These are phyloP conservation scores for Sclerotinia borealis DNA, from an alignment of 2,329 filamentous ascomycete genomes.

Conservation along the genomic window DNA sequence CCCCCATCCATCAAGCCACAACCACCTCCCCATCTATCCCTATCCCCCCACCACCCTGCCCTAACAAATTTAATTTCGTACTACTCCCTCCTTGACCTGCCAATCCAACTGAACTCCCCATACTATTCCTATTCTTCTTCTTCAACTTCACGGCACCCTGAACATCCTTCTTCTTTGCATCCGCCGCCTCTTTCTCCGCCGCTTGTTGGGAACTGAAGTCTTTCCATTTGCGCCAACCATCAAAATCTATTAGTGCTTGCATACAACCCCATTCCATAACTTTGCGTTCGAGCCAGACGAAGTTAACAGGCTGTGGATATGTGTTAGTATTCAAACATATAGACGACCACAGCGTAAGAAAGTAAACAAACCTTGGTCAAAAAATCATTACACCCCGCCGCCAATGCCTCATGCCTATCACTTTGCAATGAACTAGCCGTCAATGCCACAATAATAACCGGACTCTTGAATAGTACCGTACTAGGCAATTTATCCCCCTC, in stretches of 20 bases:
- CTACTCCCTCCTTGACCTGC: not conserved
- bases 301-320: constrained; percentile 76
- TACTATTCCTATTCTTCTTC: constrained; percentile 20
- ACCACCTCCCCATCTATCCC: not conserved
- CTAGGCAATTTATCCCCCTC: constrained; percentile 66
- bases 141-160: constrained; percentile 18
- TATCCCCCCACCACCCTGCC: not conserved
- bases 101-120: constrained; percentile 13
- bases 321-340: constrained; percentile 8
- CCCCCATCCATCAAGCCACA: not conserved
- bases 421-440: constrained; percentile 93
- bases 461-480: constrained; percentile 77
- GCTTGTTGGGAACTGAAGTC: constrained; percentile 48
- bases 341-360: not conserved
- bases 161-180: constrained; percentile 15
- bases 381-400: constrained; percentile 96
- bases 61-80: not conserved
- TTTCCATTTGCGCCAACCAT: constrained; percentile 97
- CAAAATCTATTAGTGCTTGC: constrained; percentile 97
- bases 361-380: constrained; percentile 72
- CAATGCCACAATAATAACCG: constrained; percentile 94
- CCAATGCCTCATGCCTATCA: constrained; percentile 89
- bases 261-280: constrained; percentile 99
- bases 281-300: constrained; percentile 94
- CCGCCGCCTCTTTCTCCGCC: constrained; percentile 26